Base-by-base conservation (phyloP, 441 rosid species). In the Heliophila coronopifolia region DNA sequence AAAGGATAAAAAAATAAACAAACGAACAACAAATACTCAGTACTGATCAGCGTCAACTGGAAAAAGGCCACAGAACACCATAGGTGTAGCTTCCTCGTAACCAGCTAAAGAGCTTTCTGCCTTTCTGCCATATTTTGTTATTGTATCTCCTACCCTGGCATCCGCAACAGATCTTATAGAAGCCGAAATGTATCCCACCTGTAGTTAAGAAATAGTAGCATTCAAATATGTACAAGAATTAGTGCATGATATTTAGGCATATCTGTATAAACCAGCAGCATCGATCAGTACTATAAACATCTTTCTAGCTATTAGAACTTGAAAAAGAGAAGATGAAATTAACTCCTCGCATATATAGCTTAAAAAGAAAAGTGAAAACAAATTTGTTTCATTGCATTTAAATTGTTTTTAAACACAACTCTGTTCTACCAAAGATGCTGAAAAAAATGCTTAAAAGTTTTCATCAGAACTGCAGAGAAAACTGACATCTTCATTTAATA, bases 21-120 rank as follows among this genome's bases (percentile, higher is more conserved):
- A 17, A 23, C n/a, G 19, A 44, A 33, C 36, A 36, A 56, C 11
- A 37, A 54, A 33, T 71, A 54, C 54, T 42, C 46, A 67, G 51
- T 79, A 92, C 95, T 85, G 98, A 80, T 87, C 95, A 25, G 96
- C 96, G 61, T 92, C 98, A 67, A 92, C 85, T 37, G 98, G 98
- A 65, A 92, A 92, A 34, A 92, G 73, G 73, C 98, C 98, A 60
- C 98, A 87, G 62, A 92, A 92, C 74, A 92, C 98, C 95, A 83
- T 87, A 35, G 96, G 94, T 12, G 96, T 87, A 61, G 88, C 95
- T 81, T 92, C 94, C 70, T 75, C 87, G 35, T 92, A 92, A 69
- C 98, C 98, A 52, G 96, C 89, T 49, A 92, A 72, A 7, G 81
- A 78, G 31, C 69, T 74, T 47, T 84, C 79, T 39, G 98, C 98